These are phyloP conservation scores for Eutrema yunnanense DNA, from an alignment of 345 rosid genomes.

Conservation along the genomic window DNA sequence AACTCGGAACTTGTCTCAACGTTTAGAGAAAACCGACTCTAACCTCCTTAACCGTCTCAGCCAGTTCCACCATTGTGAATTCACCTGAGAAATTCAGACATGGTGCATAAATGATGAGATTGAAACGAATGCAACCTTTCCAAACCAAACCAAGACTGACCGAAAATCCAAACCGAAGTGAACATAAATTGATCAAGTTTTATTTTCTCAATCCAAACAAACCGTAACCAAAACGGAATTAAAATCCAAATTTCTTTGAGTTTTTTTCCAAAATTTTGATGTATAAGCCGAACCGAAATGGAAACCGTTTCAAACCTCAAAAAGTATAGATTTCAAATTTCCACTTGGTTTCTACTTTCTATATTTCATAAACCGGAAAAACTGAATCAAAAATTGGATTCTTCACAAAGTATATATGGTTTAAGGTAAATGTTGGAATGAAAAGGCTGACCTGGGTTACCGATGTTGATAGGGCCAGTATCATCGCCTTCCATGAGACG, in stretches of 20 bases:
- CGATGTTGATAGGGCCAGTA: conserved; percentile 94
- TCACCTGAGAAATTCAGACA: conserved; percentile 44
- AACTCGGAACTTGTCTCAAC: neutral
- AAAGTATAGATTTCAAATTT: too few relatives aligned
- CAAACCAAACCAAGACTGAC: neutral
- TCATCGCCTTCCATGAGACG: conserved; percentile 90
- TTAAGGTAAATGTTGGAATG: neutral
- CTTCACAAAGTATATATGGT: too few relatives aligned
- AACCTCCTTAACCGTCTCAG: conserved; percentile 92
- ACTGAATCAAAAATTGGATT: too few relatives aligned
- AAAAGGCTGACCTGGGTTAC: conserved; percentile 70
- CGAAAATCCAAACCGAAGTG: neutral
- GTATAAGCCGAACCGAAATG: neutral
- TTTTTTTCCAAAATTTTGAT: too few relatives aligned
- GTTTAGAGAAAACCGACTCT: neutral
- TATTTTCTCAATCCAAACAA: neutral
- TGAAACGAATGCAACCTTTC: neutral
- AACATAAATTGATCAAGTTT: neutral
- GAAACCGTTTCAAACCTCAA: neutral
- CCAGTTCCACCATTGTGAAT: conserved; percentile 89
- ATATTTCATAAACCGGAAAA: neutral
- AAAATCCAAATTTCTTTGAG: neutral
- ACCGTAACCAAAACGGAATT: neutral
- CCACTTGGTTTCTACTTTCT: neutral
- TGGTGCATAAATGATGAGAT: neutral